Evolutionary conservation across 768 basidiomycete genomes (phyloP).

Genomic region (Pholiota conissans): DNA sequence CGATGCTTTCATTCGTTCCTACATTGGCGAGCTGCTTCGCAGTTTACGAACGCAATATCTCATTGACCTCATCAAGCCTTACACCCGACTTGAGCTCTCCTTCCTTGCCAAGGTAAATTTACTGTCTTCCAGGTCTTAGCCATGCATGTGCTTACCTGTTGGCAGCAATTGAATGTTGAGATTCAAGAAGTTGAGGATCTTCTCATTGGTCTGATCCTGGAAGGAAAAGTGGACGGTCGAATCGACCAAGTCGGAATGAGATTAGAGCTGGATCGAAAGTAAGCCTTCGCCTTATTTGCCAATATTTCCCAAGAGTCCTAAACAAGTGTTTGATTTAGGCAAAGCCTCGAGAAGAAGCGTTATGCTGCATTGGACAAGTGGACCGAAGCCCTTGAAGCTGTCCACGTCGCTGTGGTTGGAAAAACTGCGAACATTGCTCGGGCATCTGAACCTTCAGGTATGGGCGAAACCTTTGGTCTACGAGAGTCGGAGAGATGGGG

Average conservation of each 20-base stretch:
- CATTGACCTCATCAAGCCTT: slow-evolving; percentile 97
- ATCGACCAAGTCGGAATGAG: slow-evolving; percentile 97
- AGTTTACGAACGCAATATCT: slow-evolving; percentile 95
- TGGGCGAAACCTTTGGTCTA: slow-evolving; percentile 32
- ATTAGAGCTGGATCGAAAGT: slow-evolving; percentile 89
- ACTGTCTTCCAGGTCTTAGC: not conserved
- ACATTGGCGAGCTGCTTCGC: slow-evolving; percentile 94
- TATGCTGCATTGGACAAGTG: slow-evolving; percentile 81
- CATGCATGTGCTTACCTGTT: not conserved
- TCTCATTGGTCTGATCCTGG: slow-evolving; percentile 89
- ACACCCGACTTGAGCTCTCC: slow-evolving; percentile 88
- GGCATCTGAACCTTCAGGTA: slow-evolving; percentile 33
- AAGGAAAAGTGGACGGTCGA: slow-evolving; percentile 94
- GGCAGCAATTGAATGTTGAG: slow-evolving; percentile 93
- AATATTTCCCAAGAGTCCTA: slow-evolving; percentile 14
- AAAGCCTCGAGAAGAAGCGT: slow-evolving; percentile 85
- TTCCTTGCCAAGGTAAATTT: slow-evolving; percentile 88
- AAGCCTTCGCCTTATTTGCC: slow-evolving; percentile 29
- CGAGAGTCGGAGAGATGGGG: slow-evolving; percentile 38
- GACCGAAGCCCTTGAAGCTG: slow-evolving; percentile 76
- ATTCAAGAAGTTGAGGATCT: slow-evolving; percentile 91
- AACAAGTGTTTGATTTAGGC: slow-evolving; percentile 41
- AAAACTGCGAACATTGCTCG: slow-evolving; percentile 59
- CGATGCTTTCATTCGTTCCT: slow-evolving; percentile 90
- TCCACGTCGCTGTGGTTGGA: slow-evolving; percentile 73